phyloP scores from a whole-genome alignment of 2,329 filamentous ascomycete species.

The Monilinia vaccinii-corymbosi region DNA sequence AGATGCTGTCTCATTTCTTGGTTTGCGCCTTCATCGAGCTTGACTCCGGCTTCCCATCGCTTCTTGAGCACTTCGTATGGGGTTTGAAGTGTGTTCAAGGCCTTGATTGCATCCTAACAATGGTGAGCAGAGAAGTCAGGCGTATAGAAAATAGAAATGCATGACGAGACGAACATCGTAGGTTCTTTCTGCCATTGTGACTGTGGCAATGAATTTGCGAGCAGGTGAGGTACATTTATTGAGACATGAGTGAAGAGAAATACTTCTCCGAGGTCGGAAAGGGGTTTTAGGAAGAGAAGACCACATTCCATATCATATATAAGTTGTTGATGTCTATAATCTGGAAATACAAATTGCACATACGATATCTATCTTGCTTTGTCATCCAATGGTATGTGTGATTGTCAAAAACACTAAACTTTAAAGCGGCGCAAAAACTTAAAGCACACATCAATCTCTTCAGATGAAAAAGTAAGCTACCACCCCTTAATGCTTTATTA shows the following conservation, averaged over 20 bases:
- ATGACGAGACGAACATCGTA: constrained; percentile 14
- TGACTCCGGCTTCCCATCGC: constrained; percentile 63
- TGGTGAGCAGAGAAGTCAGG: constrained; percentile 6
- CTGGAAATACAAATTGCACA: neutral
- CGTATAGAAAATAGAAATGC: neutral
- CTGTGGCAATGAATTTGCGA: neutral
- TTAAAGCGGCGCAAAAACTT: neutral
- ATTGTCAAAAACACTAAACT: neutral
- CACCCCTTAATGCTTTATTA: too few species aligned
- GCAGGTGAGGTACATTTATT: neutral
- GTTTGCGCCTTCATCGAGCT: constrained; percentile 60
- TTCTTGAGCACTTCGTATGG: constrained; percentile 75
- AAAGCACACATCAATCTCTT: too few species aligned
- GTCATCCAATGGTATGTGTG: neutral
- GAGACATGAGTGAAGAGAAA: neutral
- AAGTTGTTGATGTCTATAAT: neutral
- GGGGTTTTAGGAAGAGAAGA: neutral
- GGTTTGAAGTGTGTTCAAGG: constrained; percentile 84
- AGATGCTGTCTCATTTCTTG: constrained; percentile 75
- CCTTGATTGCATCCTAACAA: constrained; percentile 68
- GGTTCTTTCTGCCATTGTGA: constrained; percentile 12
- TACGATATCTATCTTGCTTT: neutral
- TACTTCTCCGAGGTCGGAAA: neutral
- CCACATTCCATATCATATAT: neutral
- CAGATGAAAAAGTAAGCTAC: too few species aligned